Base-by-base conservation (phyloP, 805 yeast genomes). In the Maudiozyma barnettii region DNA sequence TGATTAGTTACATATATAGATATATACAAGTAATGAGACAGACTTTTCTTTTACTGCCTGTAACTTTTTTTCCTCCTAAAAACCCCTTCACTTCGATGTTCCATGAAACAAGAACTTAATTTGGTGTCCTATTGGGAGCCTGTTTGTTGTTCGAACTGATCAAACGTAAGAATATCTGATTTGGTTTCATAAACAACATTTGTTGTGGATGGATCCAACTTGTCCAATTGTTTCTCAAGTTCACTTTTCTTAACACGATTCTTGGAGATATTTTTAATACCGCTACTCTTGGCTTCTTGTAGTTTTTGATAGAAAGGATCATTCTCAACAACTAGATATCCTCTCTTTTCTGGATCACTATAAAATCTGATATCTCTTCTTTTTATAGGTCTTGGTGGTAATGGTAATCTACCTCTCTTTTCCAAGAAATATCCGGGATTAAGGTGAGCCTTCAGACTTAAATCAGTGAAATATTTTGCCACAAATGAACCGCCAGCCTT, bases 311-410 rank as follows among this genome's bases (percentile, higher is more conserved):
- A 51, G 20, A 55, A 59, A 41, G 63, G 60, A 43, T 64, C 56
- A 49, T 50, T 62, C 51, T 61, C 77, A 57, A 67, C 74, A 45
- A 59, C 63, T 59, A 89, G 67, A 61, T 87, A 91, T 7, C 99
- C 99, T 54, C 88, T 76, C 59, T 79, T 79, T 35, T 72, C 79
- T 2, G 76, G 74, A 61, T 79, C 75, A 43, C 88, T 78, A 69
- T 93, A 91, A 66, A 74, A 87, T 49, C 78, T 79, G 48, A 91
- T 81, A 59, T 84, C 88, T 66, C 86, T 83, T 67, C 85, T 79
- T 56, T 78, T 80, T 8, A 82, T 83, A 13, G 99, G 99, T 65
- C 89, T 79, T 1, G 97, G 89, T 45, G 78, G 81, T 54, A 87
- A 64, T 41, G 98, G 98, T 14, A 90, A 64, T 53, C 88, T 79